Evolutionary conservation across 2,329 filamentous ascomycete genomes (phyloP).

Genomic region (Ceratocystis colombiana): DNA sequence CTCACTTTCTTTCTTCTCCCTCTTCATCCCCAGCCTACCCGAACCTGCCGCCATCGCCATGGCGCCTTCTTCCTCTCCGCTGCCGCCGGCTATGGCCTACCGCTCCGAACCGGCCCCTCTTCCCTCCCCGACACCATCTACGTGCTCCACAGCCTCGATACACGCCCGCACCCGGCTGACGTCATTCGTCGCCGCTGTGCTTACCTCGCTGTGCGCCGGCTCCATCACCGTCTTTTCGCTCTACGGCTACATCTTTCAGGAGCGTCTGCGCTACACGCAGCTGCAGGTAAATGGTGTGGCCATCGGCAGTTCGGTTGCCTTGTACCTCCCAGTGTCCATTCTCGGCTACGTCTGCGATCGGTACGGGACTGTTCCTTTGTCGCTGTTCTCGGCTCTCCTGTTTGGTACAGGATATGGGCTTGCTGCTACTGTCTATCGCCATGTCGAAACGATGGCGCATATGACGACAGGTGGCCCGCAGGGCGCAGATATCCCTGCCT

Average conservation of each 20-base stretch:
- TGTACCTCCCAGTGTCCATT: constrained; percentile 85
- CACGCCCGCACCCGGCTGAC: constrained; percentile 16
- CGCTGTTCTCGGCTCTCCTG: constrained; percentile 58
- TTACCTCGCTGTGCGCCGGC: constrained; percentile 65
- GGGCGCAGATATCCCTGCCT: constrained; percentile 35
- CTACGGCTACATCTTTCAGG: constrained; percentile 84
- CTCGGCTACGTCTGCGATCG: constrained; percentile 90
- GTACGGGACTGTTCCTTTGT: constrained; percentile 66
- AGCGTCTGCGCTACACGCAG: constrained; percentile 76
- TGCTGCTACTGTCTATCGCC: constrained; percentile 65
- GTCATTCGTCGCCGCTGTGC: constrained; percentile 46
- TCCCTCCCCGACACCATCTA: constrained; percentile 15
- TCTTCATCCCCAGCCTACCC: background rate
- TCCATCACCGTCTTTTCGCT: constrained; percentile 90
- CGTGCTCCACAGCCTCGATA: background rate
- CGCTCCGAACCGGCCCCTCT: background rate
- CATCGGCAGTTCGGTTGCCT: constrained; percentile 73
- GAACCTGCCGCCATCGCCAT: background rate
- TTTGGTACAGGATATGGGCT: constrained; percentile 76
- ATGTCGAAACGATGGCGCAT: constrained; percentile 32
- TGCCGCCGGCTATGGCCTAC: background rate
- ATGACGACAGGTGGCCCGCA: constrained; percentile 32
- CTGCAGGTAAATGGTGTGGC: constrained; percentile 84
- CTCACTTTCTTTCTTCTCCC: background rate
- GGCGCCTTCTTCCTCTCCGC: background rate